Base-by-base conservation (phyloP, 768 basidiomycete genomes). In the Termitomyces sp. region DNA sequence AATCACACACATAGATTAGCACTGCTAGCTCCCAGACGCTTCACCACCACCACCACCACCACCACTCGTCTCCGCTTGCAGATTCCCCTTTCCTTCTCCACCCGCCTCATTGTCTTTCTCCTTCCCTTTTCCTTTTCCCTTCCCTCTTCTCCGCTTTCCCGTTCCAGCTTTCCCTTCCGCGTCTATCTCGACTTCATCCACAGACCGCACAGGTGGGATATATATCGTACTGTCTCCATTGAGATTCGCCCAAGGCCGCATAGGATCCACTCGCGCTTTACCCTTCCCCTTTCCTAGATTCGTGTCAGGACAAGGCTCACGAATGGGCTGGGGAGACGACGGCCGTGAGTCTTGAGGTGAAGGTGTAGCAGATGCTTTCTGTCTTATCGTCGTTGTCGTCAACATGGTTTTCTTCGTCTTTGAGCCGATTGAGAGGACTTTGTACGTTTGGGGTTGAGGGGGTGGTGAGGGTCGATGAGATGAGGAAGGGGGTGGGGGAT, bases 351-450 rank as follows among this genome's bases (percentile, higher is more conserved):
- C 66, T 3, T 73, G 66, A 64, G 4, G 74, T 64, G 62, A 55
- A 0, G 58, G 32, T 22, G 62, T 39, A 32, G 20, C 53, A 30
- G 56, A 53, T 2, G 16, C 26, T 22, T 32, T 36, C 1, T 75
- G 71, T 18, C 75, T 71, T 6, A 77, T 73, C 5, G 71, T 76
- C 63, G 81, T 86, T 0, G 86, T 82, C 2, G 84, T 78, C 5
- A 89, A 74, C 1, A 71, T 78, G 22, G 84, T 78, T 56, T 73
- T 79, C 47, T 80, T 81, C 27, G 77, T 81, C 57, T 78, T 70
- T 10, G 76, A 71, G 55, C 80, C 80, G 36, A 89, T 63, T 9
- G 88, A 87, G 24, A 89, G 65, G 16, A 85, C 81, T 64, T 79
- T 82, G 57, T 79, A 81, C 5, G 77, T 74, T 37, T 77, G 72